Base-by-base conservation (phyloP, 106 monocot genomes). In the Dendrobium catenatum region DNA sequence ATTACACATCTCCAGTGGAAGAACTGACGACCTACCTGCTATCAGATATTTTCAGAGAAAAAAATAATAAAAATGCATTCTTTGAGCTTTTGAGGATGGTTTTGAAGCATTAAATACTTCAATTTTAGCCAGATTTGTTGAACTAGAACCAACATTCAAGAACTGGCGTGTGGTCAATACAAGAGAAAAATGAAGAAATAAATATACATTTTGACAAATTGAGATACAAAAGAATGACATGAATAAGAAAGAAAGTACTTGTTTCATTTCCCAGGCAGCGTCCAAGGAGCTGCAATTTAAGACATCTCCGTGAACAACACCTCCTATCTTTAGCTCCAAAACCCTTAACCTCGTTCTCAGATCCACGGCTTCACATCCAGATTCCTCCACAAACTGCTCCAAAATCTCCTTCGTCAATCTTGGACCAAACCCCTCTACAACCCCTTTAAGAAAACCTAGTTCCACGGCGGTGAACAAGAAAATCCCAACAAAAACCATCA, bases 1-100 rank as follows among this genome's bases (percentile, higher is more conserved):
- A 93, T 33, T 19, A 85, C 81, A 77, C 94, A 94, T 48, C 79
- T 90, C 88, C 88, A 86, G 44, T 85, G 85, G 81, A 92, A 87
- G 42, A 87, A 43, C 33, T 59, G 80, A 1, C 82, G 67, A 8
- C 83, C 87, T 16, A 85, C 83, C 96, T 96, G 86, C 70, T 76
- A 79, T 16, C 22, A n/a, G n/a, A 47, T 78, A 47, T 67, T 40
- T 42, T 43, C n/a, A 33, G 15, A 43, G 18, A 44, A 68, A 72
- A 26, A 24, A 58, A 20, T 18, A 73, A 6, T 6, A 81, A 54
- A 51, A 10, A 51, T 13, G 10, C 9, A 56, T 17, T 81, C 37
- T 75, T 54, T 68, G 51, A 66, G 26, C 64, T 22, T 24, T 66
- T 66, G 10, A 9, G 22, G n/a, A 66, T 66, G 6, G 64, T 37